Evolutionary conservation across 352 stramenopile genomes (phyloP).

Genomic region (Blastocystis sp.): DNA sequence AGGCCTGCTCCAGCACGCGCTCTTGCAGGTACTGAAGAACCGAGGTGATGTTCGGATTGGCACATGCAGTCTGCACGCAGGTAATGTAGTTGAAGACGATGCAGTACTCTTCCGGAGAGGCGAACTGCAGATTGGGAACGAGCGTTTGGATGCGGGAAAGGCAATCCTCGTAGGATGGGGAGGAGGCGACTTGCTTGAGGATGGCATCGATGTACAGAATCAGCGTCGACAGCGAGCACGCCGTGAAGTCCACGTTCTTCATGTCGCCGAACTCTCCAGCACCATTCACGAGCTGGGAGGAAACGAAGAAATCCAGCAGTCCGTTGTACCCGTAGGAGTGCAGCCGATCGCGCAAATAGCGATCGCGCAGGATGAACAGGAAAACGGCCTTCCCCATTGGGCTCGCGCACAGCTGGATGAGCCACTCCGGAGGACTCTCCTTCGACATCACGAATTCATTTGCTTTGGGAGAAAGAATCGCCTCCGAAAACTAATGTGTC

Average conservation of each 20-base stretch:
- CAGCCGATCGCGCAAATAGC: neutral
- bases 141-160: neutral
- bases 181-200: neutral
- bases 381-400: slow-evolving; percentile 40
- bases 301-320: slow-evolving; percentile 51
- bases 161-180: slow-evolving; percentile 11
- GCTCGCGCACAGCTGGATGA: slow-evolving; percentile 20
- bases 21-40: neutral
- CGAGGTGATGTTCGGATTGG: neutral
- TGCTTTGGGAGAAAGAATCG: slow-evolving; percentile 16
- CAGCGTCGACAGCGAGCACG: slow-evolving; percentile 1
- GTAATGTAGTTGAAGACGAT: slow-evolving; percentile 50
- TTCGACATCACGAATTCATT: slow-evolving; percentile 12
- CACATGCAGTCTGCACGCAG: neutral
- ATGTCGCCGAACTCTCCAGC: neutral
- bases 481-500: slow-evolving; percentile 32
- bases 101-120: neutral
- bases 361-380: slow-evolving; percentile 42
- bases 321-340: slow-evolving; percentile 14
- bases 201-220: slow-evolving; percentile 24
- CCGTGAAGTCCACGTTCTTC: neutral
- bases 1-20: slow-evolving; percentile 6
- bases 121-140: neutral
- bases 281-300: neutral
- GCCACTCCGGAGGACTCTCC: slow-evolving; percentile 6